Base-by-base conservation (phyloP, 768 basidiomycete genomes). In the Boletus bicolor region DNA sequence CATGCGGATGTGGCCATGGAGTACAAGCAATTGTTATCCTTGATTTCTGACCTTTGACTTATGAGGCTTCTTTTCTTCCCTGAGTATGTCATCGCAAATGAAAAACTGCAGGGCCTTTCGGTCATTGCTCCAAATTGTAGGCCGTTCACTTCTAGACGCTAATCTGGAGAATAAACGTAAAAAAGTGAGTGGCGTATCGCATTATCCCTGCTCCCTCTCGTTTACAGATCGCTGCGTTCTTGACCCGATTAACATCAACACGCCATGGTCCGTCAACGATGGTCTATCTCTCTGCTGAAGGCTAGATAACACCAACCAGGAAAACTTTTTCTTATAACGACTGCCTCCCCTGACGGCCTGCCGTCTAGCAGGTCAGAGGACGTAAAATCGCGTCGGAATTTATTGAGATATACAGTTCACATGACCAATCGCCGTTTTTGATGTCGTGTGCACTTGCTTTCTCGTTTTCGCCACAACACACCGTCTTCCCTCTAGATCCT, bases 11-110 rank as follows among this genome's bases (percentile, higher is more conserved):
- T 15, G 54, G 9, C 14, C 3, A 24, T 38, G 39, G 36, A 50
- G 30, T 26, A 19, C 14, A 7, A 21, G 44, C 34, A 36, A 36
- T 32, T 19, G 36, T 35, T 43, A 37, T 55, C 28, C 44, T 44
- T 42, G 52, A 50, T 59, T 4, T 36, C 38, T 50, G 39, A 30
- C 51, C 51, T 50, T 38, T 37, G 47, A 32, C 35, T 8, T 15
- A 37, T 46, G 24, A 26, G 9, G n/a, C 64, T 67, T 67, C 65
- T 58, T 64, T 34, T 19, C 44, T 36, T 66, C 62, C 62, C 65
- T 54, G 62, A 65, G 36, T 35, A 38, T 51, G 50, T 50, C 43
- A 58, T 53, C 48, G 10, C 38, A 47, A 42, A 65, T 65, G 55
- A 62, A 65, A 59, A 44, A 50, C 46, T 35, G 51, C 53, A 55